Evolutionary conservation across 257 asterid genomes (phyloP), one percentile per base, ranked within the genome.

Genomic region (Solanum neorickii): DNA sequence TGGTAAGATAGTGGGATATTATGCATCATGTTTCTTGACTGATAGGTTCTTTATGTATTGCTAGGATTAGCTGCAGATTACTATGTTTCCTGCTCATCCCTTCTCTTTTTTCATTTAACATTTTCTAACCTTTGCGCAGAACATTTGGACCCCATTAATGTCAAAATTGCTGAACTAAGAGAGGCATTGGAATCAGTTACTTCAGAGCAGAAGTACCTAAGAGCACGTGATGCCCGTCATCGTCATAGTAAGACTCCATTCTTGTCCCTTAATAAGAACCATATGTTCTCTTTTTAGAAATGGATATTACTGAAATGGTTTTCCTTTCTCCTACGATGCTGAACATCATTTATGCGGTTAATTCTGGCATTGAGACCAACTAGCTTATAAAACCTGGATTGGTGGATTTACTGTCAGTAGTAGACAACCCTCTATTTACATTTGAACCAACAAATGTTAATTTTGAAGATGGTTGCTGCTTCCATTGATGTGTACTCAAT

Each of bases 131-230:
- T 89, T 90, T 88, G 89, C 75, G 16, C 90, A 93, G 94, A 89
- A 88, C 92, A 96, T 90, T 93, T 96, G 91, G 98, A 96, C 91
- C 98, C 99, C 16, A 83, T 95, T 21, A 93, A 96, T 89, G 98
- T 95, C 78, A 95, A 94, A 90, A 95, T 95, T 88, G 97, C 98
- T 87, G 95, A 94, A 88, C 93, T 96, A 75, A 92, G 95, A 91
- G 99, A 96, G 94, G 93, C 98, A 52, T 87, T 96, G 91, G 94
- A 91, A 75, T 90, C 96, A 41, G 95, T 96, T 74, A 95, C 97
- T 56, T 86, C 93, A 27, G 98, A 96, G 89, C 98, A 96, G 95
- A 92, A 87, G 75, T 96, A 94, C 90, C 89, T 96, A 80, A 96
- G 89, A 93, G 93, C 97, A 41, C 98, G 97, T 41, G 98, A 93